Percentiles rank a stretch among this genome's conserved stretches.
These are phyloP conservation scores for Candida maesae DNA, from an alignment of 805 yeast genomes.

Conservation along the genomic window DNA sequence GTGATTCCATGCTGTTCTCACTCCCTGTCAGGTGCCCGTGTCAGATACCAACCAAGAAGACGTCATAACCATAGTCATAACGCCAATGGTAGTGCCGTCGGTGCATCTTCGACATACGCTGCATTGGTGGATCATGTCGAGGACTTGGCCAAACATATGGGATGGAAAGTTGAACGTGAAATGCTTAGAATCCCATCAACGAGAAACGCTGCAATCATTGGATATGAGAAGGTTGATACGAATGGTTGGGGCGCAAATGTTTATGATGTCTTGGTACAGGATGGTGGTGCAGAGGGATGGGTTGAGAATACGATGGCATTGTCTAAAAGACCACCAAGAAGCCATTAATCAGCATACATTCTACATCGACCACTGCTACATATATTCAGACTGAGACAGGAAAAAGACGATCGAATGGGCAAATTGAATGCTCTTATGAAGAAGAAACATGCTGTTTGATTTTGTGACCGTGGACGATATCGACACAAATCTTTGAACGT, in stretches of 20 bases:
- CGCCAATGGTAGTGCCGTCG: slow-evolving; percentile 25
- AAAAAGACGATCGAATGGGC: no score
- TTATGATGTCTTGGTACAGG: slow-evolving; percentile 60
- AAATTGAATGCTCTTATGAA: no score
- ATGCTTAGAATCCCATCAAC: slow-evolving; percentile 93
- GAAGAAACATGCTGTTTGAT: no score
- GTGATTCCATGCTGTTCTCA: slow-evolving; percentile 97
- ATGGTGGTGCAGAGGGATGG: slow-evolving; percentile 93
- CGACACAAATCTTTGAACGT: no score
- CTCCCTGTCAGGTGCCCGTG: slow-evolving; percentile 70
- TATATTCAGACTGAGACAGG: no score
- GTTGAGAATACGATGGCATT: slow-evolving; percentile 73
- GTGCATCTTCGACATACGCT: slow-evolving; percentile 66
- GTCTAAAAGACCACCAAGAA: slow-evolving; percentile 66
- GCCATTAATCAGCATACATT: slow-evolving; percentile 45
- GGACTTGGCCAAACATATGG: slow-evolving; percentile 58
- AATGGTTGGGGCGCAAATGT: slow-evolving; percentile 31
- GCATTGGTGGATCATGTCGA: slow-evolving; percentile 84
- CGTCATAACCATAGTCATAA: slow-evolving; percentile 11
- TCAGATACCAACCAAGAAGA: slow-evolving; percentile 54
- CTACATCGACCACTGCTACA: no score
- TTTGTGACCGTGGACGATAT: no score
- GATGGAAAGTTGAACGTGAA: slow-evolving; percentile 85
- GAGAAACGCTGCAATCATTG: slow-evolving; percentile 86
- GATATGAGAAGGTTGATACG: slow-evolving; percentile 41